Evolutionary conservation across 2,329 filamentous ascomycete genomes (phyloP), one percentile per base, ranked within the genome.

Genomic region (Fusarium pseudoanthophilum): DNA sequence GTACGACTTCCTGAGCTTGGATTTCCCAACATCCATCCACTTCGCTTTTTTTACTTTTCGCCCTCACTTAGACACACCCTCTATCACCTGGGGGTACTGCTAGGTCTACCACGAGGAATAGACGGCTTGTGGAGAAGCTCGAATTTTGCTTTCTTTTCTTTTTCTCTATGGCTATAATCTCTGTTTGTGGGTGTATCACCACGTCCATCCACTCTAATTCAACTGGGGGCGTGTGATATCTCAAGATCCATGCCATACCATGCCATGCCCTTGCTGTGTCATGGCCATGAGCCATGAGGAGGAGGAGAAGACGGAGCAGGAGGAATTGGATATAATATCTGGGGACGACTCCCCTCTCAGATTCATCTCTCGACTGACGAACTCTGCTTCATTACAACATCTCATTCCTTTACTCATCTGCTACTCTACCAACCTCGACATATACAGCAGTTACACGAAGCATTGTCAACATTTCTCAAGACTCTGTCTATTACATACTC

Each of bases 91-190:
- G 56, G 56, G 56, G 56, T 59, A 51, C 18, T 45, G 43, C 68
- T 34, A 63, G 64, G 64, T 66, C 32, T 51, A 24, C 48, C 71
- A 75, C 74, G 69, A 78, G 71, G 74, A 78, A 75, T 72, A 61
- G 60, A 75, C 76, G 76, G 76, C 76, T 74, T 78, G 76, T 78
- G 76, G 76, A 78, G 76, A 75, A 69, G 51, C 18, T 26, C 24
- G 36, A 42, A 34, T 60, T 61, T 59, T 63, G 28, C 64, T 72
- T 71, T 56, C 64, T 53, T 74, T 61, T 43, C 59, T 67, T 67
- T 72, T 61, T 45, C 36, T 16, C 26, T 30, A 10, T 40, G 43
- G 30, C n/a, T n/a, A 64, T 60, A 72, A 69, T 73, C 62, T 74
- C 62, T 71, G 42, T 55, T 59, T 59, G 58, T 39, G 58, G 59